Evolutionary conservation across 2,329 filamentous ascomycete species (phyloP), one percentile per base, ranked within the genome.

Genomic region (Zymoseptoria ardabiliae): DNA sequence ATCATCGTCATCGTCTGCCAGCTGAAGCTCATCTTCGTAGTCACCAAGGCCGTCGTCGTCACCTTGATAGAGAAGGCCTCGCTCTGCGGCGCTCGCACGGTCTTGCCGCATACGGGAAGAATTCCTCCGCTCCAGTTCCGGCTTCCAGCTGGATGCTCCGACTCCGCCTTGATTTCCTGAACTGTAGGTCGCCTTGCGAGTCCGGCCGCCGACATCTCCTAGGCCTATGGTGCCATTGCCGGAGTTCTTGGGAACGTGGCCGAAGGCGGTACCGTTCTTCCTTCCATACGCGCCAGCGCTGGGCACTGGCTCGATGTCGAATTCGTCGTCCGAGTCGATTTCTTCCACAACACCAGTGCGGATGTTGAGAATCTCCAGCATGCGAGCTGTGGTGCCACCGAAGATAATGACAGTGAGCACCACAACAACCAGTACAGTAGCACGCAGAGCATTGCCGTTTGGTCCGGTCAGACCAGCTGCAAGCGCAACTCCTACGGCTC

Each of bases 361-460:
- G 62, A 99, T 99, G n/a, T 91, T 89, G 17, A 97, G 78, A 57
- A 99, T 99, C 73, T 99, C 94, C 19, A 99, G 80, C 94, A 99
- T 99, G 58, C 93, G 88, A 11, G 93, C 92, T 0, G 94, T 99
- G 6, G 94, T 99, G 56, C 94, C 94, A 58, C 94, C 94, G 69
- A 99, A 99, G 63, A 99, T 97, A 75, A 99, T 99, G 68, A 99
- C 94, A 0, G 94, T 97, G 61, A 99, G 79, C 68, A 99, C 93
- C 4, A 99, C 94, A 0, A 97, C 94, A 9, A 99, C 92, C 10
- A 99, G 80, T n/a, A 99, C 93, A 0, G 94, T 99, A 6, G 94
- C 94, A 67, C 91, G 88, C 41, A 99, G 81, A 0, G 91, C 90
- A 59, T 87, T 88, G 0, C 86, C 86, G 56, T 86, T 85, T 2